These are phyloP conservation scores for Dictyostelium firmibasis DNA, from an alignment of 78 protist genomes.

Conservation along the genomic window DNA sequence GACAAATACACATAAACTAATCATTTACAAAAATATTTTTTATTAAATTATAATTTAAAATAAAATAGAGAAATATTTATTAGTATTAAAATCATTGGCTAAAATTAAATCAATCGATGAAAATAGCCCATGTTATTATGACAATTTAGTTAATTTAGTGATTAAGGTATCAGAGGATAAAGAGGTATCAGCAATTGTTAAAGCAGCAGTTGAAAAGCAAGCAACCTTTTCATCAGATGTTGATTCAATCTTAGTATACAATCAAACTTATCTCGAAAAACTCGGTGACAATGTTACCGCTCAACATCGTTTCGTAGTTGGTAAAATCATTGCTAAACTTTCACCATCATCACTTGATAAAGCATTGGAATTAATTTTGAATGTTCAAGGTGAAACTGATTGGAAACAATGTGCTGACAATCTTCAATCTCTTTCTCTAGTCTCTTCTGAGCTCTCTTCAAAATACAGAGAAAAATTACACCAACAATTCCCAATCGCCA, in stretches of 20 bases:
- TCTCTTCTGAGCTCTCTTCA: not conserved
- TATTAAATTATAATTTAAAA: not conserved
- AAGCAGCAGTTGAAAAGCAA: not conserved
- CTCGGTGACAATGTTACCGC: not conserved
- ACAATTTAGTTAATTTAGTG: not conserved
- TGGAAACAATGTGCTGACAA: slow-evolving; percentile 21
- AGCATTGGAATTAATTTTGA: slow-evolving; percentile 2
- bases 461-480: slow-evolving; percentile 15
- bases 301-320: slow-evolving; percentile 35
- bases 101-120: slow-evolving; percentile 4
- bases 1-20: no score
- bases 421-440: not conserved
- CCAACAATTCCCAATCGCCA: slow-evolving; percentile 37
- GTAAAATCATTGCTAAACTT: not conserved
- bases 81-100: slow-evolving; percentile 12
- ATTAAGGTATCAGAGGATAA: not conserved
- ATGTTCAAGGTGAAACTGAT: not conserved
- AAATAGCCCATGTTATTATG: not conserved
- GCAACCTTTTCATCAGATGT: not conserved
- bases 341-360: not conserved
- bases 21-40: no score
- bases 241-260: not conserved
- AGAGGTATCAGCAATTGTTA: not conserved
- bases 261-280: not conserved
- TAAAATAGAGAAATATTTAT: not conserved